Evolutionary conservation across 2,329 filamentous ascomycete species (phyloP), one percentile per base, ranked within the genome.

Genomic region (Ophiostoma tasmaniense): DNA sequence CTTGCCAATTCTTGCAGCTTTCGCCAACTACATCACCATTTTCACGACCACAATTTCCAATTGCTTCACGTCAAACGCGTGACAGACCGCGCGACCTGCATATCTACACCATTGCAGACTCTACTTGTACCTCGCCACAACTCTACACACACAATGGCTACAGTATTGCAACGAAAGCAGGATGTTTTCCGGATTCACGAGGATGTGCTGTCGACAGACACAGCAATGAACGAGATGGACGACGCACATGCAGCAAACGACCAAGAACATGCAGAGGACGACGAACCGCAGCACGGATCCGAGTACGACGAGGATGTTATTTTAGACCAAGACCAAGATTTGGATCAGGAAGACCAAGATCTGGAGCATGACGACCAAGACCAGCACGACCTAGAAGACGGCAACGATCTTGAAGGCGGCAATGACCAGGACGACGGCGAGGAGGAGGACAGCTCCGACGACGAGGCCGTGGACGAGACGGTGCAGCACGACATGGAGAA

Each of bases 401-500:
- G 75, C 30, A 72, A 91, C 64, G 68, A 69, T 2, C 77, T 77
- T 0, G 76, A 77, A 6, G 75, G 76, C 25, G 72, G 75, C 0
- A 76, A 76, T 5, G 76, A 77, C 7, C 77, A 77, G 14, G 76
- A 77, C 17, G 76, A 77, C 7, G 76, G 77, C 13, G 76, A 77
- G 6, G 74, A 77, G 0, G 80, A 81, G 3, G 78, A 77, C 45
- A 85, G 80, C 37, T 87, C 88, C 10, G 87, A 88, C 30, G 87
- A 91, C 66, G 83, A 85, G 33, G 78, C 81, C 17, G 83, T 92
- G 50, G 90, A 93, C 73, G 81, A 85, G 25, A 81, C 81, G 6
- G 91, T 97, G 17, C 85, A 88, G 71, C 88, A 93, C 67, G 95
- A 99, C 77, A 99, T 99, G 87, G 86, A 88, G 67, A 91, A 89